Evolutionary conservation across 768 basidiomycete genomes (phyloP).

Genomic region (Leccinum imitatum): DNA sequence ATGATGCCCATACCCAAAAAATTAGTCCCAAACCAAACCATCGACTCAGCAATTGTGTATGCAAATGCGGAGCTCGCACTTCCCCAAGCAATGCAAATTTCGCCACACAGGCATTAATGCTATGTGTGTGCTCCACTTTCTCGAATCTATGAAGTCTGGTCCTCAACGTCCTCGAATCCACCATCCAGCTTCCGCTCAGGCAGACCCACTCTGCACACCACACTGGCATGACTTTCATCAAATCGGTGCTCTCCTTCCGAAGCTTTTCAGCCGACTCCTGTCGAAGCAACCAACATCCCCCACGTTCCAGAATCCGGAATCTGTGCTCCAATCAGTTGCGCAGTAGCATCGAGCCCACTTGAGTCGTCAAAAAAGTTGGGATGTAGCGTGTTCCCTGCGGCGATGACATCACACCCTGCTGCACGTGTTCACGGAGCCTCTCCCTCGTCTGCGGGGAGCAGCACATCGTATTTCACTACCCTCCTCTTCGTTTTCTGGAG

Average conservation of each 20-base stretch:
- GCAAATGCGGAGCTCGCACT: too few relatives aligned
- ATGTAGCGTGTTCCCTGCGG: slow-evolving; percentile 1
- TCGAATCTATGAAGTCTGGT: too few relatives aligned
- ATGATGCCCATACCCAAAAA: too few relatives aligned
- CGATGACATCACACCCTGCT: slow-evolving; percentile 7
- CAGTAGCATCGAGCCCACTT: not conserved
- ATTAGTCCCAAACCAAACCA: too few relatives aligned
- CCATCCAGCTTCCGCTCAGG: too few relatives aligned
- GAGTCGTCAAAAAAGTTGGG: slow-evolving; percentile 10
- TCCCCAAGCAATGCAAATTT: too few relatives aligned
- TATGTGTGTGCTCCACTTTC: too few relatives aligned
- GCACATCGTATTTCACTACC: not conserved
- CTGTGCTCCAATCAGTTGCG: not conserved
- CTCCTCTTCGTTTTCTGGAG: not conserved
- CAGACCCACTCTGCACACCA: too few relatives aligned
- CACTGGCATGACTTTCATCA: slow-evolving; percentile 4
- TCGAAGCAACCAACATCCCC: slow-evolving; percentile 1
- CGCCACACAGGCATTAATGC: too few relatives aligned
- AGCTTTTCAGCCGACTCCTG: not conserved
- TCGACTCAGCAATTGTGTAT: too few relatives aligned
- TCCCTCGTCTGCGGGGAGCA: not conserved
- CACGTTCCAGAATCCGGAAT: not conserved
- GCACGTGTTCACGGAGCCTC: not conserved
- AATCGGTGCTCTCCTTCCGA: not conserved
- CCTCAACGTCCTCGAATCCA: too few relatives aligned